Evolutionary conservation across 495 filamentous ascomycete species (phyloP), one percentile per base, ranked within the genome.

Genomic region (Lophiostoma macrostomum): DNA sequence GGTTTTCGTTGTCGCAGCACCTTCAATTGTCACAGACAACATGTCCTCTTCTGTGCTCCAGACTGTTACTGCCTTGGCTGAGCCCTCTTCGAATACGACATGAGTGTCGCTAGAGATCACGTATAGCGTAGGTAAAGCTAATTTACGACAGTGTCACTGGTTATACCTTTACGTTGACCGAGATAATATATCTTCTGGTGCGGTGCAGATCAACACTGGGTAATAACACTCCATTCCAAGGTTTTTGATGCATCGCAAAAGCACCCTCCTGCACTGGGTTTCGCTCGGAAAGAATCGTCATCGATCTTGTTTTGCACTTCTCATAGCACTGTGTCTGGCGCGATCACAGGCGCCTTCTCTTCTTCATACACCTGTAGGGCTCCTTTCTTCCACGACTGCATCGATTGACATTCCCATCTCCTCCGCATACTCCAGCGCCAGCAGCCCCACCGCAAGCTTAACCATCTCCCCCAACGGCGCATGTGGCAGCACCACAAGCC

Each of bases 1-100:
- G 5, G 39, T 52, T 10, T 58, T 58, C 31, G 28, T 46, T n/a
- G 37, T 58, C 4, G 54, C 48, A 5, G 30, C 27, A 1, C 54
- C 54, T 3, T 51, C 47, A 12, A 23, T 19, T 11, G 24, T 52
- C n/a, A 58, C 47, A 14, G 31, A 51, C 23, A 20, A 2, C 8
- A 28, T 34, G 1, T 20, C 46, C 10, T n/a, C 10, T 0, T 51
- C 34, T 30, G 22, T 40, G 12, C 6, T 31, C 16, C 27, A 52
- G n/a, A 45, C 38, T 10, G 27, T 30, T 0, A 52, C 39, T 20
- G 38, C 31, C 13, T 27, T 40, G 4, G 40, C 30, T 18, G 23
- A 30, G 4, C 44, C 53, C 16, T 19, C 39, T 24, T 44, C 54
- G 10, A 58, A 46, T 24, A 25, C 47, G 5, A 58, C 53, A 43